phyloP scores from a whole-genome alignment of 495 filamentous ascomycete genomes.

The Penicillium robsamsonii region DNA sequence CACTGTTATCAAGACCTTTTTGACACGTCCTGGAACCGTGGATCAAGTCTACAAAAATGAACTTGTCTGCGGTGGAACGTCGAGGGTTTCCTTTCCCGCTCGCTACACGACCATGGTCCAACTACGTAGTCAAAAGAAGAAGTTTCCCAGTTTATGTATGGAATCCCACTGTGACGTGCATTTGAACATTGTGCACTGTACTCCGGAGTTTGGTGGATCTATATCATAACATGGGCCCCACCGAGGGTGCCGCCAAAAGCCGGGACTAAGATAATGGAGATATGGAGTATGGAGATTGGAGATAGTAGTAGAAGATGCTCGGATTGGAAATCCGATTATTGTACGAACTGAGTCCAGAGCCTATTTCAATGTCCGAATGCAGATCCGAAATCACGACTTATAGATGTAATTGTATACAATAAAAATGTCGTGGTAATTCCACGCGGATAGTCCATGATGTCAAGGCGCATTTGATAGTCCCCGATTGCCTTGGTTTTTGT shows the following conservation, averaged over 20 bases:
- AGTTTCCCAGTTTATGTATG: slow-evolving; percentile 7
- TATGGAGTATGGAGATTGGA: not conserved
- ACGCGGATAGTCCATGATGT: slow-evolving; percentile 24
- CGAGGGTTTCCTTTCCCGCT: not conserved
- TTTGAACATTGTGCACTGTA: slow-evolving; percentile 12
- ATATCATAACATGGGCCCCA: slow-evolving; percentile 14
- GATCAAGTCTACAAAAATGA: not conserved
- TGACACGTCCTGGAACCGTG: not conserved
- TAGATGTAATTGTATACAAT: too few species aligned
- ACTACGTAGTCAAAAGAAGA: slow-evolving; percentile 1
- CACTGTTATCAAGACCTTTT: slow-evolving; percentile 6
- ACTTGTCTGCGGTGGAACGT: not conserved
- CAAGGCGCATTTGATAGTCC: slow-evolving; percentile 24
- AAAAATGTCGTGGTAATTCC: slow-evolving; percentile 11
- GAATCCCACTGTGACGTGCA: slow-evolving; percentile 29
- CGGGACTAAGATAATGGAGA: slow-evolving; percentile 4
- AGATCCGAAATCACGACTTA: slow-evolving; percentile 7
- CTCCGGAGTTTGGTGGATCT: slow-evolving; percentile 24
- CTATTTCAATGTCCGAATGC: not conserved
- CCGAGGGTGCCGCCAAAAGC: slow-evolving; percentile 6
- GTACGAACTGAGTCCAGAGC: not conserved
- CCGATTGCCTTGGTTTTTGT: slow-evolving; percentile 27
- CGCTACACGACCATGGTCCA: slow-evolving; percentile 1
- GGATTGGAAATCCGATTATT: not conserved
- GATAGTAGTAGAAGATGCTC: not conserved